Percentiles rank a stretch among this genome's conserved stretches.
Evolutionary conservation across 306 rosid species (phyloP).

Genomic region (Hylodesmum podocarpum): DNA sequence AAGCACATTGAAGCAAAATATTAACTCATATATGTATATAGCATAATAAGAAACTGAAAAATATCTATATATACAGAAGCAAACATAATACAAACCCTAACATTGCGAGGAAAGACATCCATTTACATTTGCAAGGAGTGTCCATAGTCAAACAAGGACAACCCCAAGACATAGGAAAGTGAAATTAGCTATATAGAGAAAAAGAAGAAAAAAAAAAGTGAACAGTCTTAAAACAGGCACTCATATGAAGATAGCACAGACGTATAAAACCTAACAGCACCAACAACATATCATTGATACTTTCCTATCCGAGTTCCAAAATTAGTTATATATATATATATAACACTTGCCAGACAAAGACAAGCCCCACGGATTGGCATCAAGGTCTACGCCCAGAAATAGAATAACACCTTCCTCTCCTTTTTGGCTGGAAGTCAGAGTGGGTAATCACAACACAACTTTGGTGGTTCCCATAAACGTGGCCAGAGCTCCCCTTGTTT

Average conservation of each 20-base stretch:
- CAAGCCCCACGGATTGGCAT: slow-evolving; percentile 48
- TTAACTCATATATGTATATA: neutral
- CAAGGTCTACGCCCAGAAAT: slow-evolving; percentile 44
- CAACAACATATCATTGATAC: slow-evolving; percentile 55
- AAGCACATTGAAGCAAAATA: neutral
- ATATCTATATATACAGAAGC: slow-evolving; percentile 21
- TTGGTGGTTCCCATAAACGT: slow-evolving; percentile 51
- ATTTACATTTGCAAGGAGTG: slow-evolving; percentile 48
- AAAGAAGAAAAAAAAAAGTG: no score
- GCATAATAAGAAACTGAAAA: slow-evolving; percentile 7
- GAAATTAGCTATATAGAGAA: slow-evolving; percentile 42
- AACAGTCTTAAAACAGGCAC: slow-evolving; percentile 45
- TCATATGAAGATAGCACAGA: slow-evolving; percentile 48
- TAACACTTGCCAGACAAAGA: slow-evolving; percentile 54
- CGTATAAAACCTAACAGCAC: slow-evolving; percentile 56
- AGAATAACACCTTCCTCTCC: slow-evolving; percentile 47
- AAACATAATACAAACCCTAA: slow-evolving; percentile 30
- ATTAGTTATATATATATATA: slow-evolving; percentile 61
- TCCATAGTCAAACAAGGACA: slow-evolving; percentile 37
- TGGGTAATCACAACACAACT: slow-evolving; percentile 45
- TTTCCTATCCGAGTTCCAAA: slow-evolving; percentile 58
- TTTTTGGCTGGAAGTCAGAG: slow-evolving; percentile 47
- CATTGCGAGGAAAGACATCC: slow-evolving; percentile 22
- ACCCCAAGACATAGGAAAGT: slow-evolving; percentile 29
- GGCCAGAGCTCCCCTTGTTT: slow-evolving; percentile 45